These are phyloP conservation scores for Mortierella sp. DNA, from an alignment of 371 early-diverging fungal genomes.

Conservation along the genomic window DNA sequence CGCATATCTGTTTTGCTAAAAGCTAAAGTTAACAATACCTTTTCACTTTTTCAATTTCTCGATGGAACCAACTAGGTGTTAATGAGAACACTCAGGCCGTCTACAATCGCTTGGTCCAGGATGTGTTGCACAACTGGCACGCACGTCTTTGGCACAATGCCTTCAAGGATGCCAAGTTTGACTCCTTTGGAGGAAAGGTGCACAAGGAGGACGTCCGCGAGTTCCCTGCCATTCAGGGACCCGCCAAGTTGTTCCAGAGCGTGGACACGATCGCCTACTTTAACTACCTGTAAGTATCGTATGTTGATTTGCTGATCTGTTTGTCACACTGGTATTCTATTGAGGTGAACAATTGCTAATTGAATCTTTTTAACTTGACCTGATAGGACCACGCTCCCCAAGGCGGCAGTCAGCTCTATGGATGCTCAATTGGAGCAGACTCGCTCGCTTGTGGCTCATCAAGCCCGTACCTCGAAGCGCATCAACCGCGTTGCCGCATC, in stretches of 20 bases:
- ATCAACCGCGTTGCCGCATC: conserved; percentile 55
- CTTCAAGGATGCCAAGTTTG: conserved; percentile 53
- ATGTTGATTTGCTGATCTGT: background rate
- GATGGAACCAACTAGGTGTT: conserved; percentile 17
- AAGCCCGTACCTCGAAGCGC: conserved; percentile 41
- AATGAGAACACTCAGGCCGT: conserved; percentile 43
- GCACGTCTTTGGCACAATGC: conserved; percentile 61
- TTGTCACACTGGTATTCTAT: background rate
- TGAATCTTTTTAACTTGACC: conserved; percentile 6
- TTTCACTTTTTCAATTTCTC: background rate
- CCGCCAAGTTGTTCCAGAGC: conserved; percentile 69
- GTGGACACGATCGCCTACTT: conserved; percentile 69
- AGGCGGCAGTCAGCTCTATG: conserved; percentile 52
- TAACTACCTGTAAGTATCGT: conserved; percentile 64
- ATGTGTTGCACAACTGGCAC: conserved; percentile 61
- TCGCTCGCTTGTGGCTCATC: conserved; percentile 48
- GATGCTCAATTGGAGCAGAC: conserved; percentile 54
- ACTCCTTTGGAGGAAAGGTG: conserved; percentile 44
- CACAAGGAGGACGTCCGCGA: conserved; percentile 54
- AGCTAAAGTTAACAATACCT: background rate
- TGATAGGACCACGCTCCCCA: conserved; percentile 50
- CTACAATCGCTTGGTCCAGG: conserved; percentile 56
- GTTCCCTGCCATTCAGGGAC: conserved; percentile 62
- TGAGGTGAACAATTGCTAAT: conserved; percentile 9
- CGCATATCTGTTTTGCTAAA: background rate